Evolutionary conservation across 441 rosid genomes (phyloP), one percentile per base, ranked within the genome.

Genomic region (Theobroma grandiflorum): DNA sequence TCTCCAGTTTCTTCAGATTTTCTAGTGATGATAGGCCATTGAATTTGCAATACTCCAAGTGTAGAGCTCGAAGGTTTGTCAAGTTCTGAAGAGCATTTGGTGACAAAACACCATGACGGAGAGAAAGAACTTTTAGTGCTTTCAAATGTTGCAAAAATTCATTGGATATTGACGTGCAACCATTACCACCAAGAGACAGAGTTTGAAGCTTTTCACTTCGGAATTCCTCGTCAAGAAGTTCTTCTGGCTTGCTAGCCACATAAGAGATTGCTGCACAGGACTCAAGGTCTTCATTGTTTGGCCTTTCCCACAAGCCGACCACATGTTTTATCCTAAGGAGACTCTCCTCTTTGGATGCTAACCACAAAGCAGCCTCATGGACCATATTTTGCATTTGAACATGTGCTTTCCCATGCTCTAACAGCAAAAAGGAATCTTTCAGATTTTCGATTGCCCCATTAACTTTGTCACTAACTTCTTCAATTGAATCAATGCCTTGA

Each of bases 361-460:
- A 15, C 67, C 14, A 16, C 20, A 63, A 63, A 63, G 67, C 67
- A 63, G 67, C 67, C n/a, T 63, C 67, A 63, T 15, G 67, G 15
- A 63, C 6, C 67, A 33, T 20, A 33, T 35, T 63, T 37, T n/a
- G 42, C 10, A 63, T 63, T 63, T 20, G 42, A 63, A 63, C 43
- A 10, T 63, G 10, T 35, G 40, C 31, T 33, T 33, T 63, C 43
- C 67, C 67, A 40, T 35, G 9, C 42, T 15, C 43, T 37, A 15
- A 15, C 67, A 63, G 35, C 67, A 63, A 37, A 63, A 33, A 4
- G 15, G 67, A 63, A 42, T 63, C 33, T 16, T 33, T 20, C n/a
- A 33, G 43, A 15, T 6, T 35, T 9, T 63, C 6, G 20, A 63
- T 33, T 0, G 66, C 38, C 40, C 26, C 37, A 2, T 14, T 3